These are phyloP conservation scores for Melampsora larici-populina DNA, from an alignment of 1,284 basidiomycete genomes.

Conservation along the genomic window DNA sequence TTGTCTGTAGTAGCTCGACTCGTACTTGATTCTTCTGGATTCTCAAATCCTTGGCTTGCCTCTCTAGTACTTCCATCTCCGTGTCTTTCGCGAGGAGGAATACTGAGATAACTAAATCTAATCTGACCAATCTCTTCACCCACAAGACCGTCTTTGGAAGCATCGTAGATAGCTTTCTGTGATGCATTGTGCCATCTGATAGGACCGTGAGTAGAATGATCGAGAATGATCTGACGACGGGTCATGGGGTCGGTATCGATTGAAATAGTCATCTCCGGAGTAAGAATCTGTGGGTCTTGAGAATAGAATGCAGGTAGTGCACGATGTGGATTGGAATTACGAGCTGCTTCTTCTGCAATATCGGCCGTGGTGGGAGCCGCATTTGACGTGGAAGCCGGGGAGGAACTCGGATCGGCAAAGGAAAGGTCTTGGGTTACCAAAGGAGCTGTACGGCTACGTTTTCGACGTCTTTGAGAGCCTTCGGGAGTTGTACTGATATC, in stretches of 20 bases:
- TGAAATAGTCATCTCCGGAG: neutral
- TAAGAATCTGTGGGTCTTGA: neutral
- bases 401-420: no score
- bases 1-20: no score
- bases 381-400: neutral
- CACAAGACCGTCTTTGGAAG: conserved; percentile 25
- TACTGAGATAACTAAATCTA: conserved; percentile 15
- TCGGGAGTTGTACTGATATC: no score
- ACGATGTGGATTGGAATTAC: conserved; percentile 2
- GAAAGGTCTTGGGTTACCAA: no score
- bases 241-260: conserved; percentile 24
- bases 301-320: conserved; percentile 24
- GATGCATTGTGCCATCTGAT: conserved; percentile 23
- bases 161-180: conserved; percentile 21
- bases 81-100: no score
- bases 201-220: neutral
- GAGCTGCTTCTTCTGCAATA: conserved; percentile 26
- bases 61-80: no score
- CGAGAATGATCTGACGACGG: conserved; percentile 11
- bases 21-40: no score
- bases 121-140: conserved; percentile 38
- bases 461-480: no score
- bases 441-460: no score
- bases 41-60: no score
- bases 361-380: conserved; percentile 15